Evolutionary conservation across 2,329 filamentous ascomycete species (phyloP), one percentile per base, ranked within the genome.

Genomic region (Calonectria pauciramosa): DNA sequence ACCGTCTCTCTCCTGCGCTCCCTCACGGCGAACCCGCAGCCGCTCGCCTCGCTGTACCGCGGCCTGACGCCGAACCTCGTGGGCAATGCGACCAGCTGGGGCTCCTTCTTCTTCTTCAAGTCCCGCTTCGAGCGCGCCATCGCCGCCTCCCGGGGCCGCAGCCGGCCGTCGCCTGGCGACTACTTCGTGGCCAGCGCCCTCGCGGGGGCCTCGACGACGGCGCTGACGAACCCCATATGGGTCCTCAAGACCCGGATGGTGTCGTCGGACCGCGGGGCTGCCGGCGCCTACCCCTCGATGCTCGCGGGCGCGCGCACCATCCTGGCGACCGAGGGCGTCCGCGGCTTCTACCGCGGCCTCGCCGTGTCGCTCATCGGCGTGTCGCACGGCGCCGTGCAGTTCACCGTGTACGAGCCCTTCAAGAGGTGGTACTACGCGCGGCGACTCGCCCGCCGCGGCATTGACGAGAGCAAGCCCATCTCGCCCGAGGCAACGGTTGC

Each of bases 161-260:
- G 69, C 18, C 74, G 72, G 47, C 81, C 82, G 51, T 78, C 89
- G 3, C 90, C 92, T 8, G 88, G 88, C 32, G 95, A 98, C 85
- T 98, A 96, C 87, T 96, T 98, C 83, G 81, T 94, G 60, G 92
- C 96, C 5, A 96, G 94, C 41, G 94, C 88, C n/a, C 82, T 89
- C 34, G 87, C 90, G 77, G 96, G 96, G 36, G 88, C 94, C 23
- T 85, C 95, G 51, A 98, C 96, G 2, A 94, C 96, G 54, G 86
- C 95, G 36, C 89, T 96, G 78, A 99, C 97, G 36, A 99, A 99
- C 83, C 97, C 97, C 3, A 93, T 99, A 80, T 99, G 97, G 97
- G 97, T 99, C 3, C 92, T 99, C 84, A 99, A 99, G 88, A 99
- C 96, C 11, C 94, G 97, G 76, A 99, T 99, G 96, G 89, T 99